Evolutionary conservation across 306 rosid genomes (phyloP), one percentile per base, ranked within the genome.

Genomic region (Lablab purpureus): DNA sequence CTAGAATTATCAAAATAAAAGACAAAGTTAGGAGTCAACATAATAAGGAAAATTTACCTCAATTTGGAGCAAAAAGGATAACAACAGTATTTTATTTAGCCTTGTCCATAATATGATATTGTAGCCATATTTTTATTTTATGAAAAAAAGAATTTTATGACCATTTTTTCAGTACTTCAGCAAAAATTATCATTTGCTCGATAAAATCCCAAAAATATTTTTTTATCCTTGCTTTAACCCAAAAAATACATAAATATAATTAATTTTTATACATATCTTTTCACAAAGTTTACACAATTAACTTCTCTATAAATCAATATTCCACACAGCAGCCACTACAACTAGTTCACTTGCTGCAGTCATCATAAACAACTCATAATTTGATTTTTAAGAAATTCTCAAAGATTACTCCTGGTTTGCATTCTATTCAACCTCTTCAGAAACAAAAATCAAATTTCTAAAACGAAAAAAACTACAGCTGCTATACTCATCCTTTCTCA

Each of bases 1-100:
- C 97, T 94, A 40, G n/a, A 85, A 64, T 43, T 37, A 28, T 76
- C 75, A 86, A 14, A 76, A 69, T 1, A 49, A 75, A 37, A 51
- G 37, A 49, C 34, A 49, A 64, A 28, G 47, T 41, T 14, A 73
- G 17, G 75, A 62, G 45, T 71, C 74, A 55, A 50, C 47, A 40
- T 47, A 28, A 56, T 12, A 55, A 22, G 8, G 43, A 52, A 54
- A 30, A 1, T 15, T 3, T 36, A 32, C 5, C 25, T 43, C 8
- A 5, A 67, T 46, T 2, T 28, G 63, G 43, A 71, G 67, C 14
- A 34, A 11, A 13, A 40, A 58, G 18, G 60, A 49, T 8, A 62
- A 27, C 2, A 14, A 49, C 54, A 45, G 2, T 11, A 45, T 45
- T 41, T 11, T 11, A 45, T 45, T 41, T 41, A 37, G 17, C 49